A percentile compares a stretch with the other conserved stretches of the same genome.
These are phyloP conservation scores for Steccherinum ochraceum DNA, from an alignment of 768 basidiomycete genomes.

Conservation along the genomic window DNA sequence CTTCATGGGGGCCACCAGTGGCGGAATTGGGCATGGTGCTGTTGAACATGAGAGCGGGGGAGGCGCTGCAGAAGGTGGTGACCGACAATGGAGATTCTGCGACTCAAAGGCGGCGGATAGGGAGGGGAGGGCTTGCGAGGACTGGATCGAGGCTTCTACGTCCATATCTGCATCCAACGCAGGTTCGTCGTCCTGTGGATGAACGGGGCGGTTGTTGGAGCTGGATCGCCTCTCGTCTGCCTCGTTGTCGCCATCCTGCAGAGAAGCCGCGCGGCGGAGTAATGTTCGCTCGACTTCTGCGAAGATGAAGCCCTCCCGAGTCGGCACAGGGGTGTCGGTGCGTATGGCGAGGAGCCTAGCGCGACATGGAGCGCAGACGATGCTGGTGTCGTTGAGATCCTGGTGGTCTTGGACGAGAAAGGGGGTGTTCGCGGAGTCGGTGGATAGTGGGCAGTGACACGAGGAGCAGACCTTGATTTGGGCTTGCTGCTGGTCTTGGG, in stretches of 20 bases:
- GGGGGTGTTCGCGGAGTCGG: constrained; percentile 20
- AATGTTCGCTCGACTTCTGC: constrained; percentile 25
- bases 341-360: constrained; percentile 26
- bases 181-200: constrained; percentile 12
- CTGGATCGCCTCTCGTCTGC: constrained; percentile 15
- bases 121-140: constrained; percentile 6
- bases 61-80: constrained; percentile 2
- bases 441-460: constrained; percentile 25
- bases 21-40: neutral
- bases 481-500: constrained; percentile 11
- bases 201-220: constrained; percentile 4
- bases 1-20: constrained; percentile 11
- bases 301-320: constrained; percentile 14
- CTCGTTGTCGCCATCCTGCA: constrained; percentile 26
- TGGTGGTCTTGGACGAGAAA: constrained; percentile 19
- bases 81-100: neutral
- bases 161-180: constrained; percentile 29
- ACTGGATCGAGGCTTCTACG: constrained; percentile 16
- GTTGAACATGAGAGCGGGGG: neutral
- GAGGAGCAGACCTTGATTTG: constrained; percentile 28
- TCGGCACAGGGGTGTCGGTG: constrained; percentile 16
- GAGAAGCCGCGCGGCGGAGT: constrained; percentile 21
- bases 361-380: constrained; percentile 46
- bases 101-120: neutral
- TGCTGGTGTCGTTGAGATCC: constrained; percentile 20